Evolutionary conservation across 164 flowering plant genomes (phyloP), one percentile per base, ranked within the genome.

Genomic region (Warburgia ugandensis): DNA sequence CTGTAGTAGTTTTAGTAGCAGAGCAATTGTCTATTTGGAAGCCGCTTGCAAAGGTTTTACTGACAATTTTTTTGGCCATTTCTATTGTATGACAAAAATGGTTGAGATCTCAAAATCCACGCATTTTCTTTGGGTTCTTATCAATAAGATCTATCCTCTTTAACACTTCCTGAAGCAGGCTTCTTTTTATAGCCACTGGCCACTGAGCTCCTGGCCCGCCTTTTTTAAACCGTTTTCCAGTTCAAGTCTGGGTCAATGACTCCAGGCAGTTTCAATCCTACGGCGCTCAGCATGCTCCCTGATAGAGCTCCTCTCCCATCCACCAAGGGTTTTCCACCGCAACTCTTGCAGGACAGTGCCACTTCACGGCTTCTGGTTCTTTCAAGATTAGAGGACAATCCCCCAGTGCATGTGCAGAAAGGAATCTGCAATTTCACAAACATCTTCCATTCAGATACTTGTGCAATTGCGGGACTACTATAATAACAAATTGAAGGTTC

Each of bases 271-370:
- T 68, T 70, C 45, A 62, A 29, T 7, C 65, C 66, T 12, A 55
- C 72, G 7, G 62, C 52, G 63, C 72, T 59, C 60, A 62, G 62
- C 76, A 72, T 68, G 62, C 60, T 68, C 41, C 54, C 53, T 12
- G 69, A 25, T 30, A 50, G 20, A 45, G 49, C 30, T 32, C 29
- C 60, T 37, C 56, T 61, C 32, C 59, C 67, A 61, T 71, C 53
- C 61, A 58, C 55, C 22, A 61, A 21, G 29, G 38, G 56, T 47
- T 64, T 60, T 21, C 63, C 54, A 38, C 71, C 66, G 33, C 74
- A 70, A 53, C 14, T 36, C 51, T 62, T 59, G 60, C 70, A 70
- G 38, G 62, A 48, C 31, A 38, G 33, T 22, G 36, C 17, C 37
- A 44, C 49, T 55, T 44, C 52, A 27, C 33, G 52, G 27, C 41